Evolutionary conservation across 2,329 filamentous ascomycete species (phyloP).

Genomic region (Trichoderma asperellum): DNA sequence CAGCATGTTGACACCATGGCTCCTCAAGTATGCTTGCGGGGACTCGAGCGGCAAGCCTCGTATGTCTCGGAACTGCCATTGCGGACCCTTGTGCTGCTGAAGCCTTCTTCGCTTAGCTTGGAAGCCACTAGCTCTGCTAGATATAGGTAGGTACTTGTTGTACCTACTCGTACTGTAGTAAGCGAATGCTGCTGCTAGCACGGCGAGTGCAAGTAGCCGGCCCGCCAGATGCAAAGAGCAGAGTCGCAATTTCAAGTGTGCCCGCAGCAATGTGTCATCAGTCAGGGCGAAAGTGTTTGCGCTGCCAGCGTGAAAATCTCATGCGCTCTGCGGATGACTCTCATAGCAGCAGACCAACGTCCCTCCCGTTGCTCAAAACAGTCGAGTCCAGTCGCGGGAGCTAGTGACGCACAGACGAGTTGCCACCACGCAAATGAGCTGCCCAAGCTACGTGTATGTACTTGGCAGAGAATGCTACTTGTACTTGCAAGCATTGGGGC

Average conservation of each 20-base stretch:
- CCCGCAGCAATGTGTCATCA: background rate
- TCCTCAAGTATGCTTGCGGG: slow-evolving; percentile 14
- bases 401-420: slow-evolving; percentile 29
- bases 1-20: background rate
- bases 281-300: background rate
- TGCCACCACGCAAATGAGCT: slow-evolving; percentile 25
- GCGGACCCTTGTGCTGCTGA: slow-evolving; percentile 1
- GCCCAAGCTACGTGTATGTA: slow-evolving; percentile 2
- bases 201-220: background rate
- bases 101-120: slow-evolving; percentile 13
- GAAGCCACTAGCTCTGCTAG: background rate
- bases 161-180: background rate
- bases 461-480: slow-evolving; percentile 8
- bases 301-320: background rate
- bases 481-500: background rate
- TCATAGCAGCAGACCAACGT: background rate
- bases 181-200: background rate
- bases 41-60: slow-evolving; percentile 8
- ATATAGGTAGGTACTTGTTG: background rate
- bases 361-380: background rate
- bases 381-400: slow-evolving; percentile 15
- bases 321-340: background rate
- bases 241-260: background rate
- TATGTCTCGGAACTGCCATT: slow-evolving; percentile 18
- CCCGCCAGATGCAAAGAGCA: background rate